These are phyloP conservation scores for Podospora appendiculata DNA, from an alignment of 495 filamentous ascomycete species.

Conservation along the genomic window DNA sequence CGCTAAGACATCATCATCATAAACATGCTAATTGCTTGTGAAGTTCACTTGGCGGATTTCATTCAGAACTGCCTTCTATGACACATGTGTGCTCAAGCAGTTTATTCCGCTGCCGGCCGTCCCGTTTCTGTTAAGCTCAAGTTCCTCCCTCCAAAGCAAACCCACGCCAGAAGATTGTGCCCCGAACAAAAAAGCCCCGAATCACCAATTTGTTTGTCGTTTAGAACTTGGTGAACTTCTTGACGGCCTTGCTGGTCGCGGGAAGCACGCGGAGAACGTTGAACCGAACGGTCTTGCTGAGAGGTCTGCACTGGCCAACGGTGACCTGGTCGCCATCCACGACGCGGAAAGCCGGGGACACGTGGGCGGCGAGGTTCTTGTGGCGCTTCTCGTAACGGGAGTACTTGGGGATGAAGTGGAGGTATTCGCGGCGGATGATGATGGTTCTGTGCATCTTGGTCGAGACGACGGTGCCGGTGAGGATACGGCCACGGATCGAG, in stretches of 20 bases:
- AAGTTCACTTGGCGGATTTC: conserved; percentile 28
- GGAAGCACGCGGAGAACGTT: conserved; percentile 97
- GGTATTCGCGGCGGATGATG: conserved; percentile 99
- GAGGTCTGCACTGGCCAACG: conserved; percentile 96
- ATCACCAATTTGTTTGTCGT: too few species aligned
- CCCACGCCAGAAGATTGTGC: conserved; percentile 36
- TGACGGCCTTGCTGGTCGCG: conserved; percentile 91
- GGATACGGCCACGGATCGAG: conserved; percentile 98
- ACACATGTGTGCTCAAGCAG: conserved; percentile 36
- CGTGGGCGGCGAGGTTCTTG: conserved; percentile 99
- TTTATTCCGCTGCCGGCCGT: conserved; percentile 36
- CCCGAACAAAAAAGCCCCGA: too few species aligned
- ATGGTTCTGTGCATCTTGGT: conserved; percentile 99
- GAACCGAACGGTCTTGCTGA: conserved; percentile 99
- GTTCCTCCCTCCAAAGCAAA: conserved; percentile 36
- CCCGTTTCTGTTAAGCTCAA: conserved; percentile 42
- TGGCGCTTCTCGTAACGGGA: conserved; percentile 99
- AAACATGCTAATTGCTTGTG: conserved; percentile 1
- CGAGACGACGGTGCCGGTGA: conserved; percentile 95
- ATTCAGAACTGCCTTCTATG: conserved; percentile 41
- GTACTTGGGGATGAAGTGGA: conserved; percentile 99
- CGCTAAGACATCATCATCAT: background rate
- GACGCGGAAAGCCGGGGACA: conserved; percentile 99
- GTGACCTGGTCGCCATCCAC: conserved; percentile 98
- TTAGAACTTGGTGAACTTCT: conserved; percentile 98